Base-by-base conservation (phyloP, 495 filamentous ascomycete species). In the Xanthoparmelia taractica region DNA sequence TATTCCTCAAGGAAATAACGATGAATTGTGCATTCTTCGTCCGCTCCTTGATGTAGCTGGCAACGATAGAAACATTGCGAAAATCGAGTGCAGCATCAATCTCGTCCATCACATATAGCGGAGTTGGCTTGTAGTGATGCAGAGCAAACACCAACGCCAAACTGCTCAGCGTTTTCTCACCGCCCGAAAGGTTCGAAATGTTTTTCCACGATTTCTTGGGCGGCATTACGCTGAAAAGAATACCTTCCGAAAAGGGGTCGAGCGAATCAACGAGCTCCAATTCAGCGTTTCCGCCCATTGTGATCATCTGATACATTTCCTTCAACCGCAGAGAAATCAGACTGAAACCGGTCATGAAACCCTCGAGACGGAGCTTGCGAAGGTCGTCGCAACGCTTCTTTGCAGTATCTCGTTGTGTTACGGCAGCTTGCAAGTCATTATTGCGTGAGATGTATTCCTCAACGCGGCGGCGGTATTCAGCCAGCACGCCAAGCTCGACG, bases 261-360 rank as follows among this genome's bases (percentile, higher is more conserved):
- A 98, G 78, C 2, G 85, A 90, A 74, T 98, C 94, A 27, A 98
- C 94, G 34, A 98, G 85, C 73, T 98, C 94, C 18, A 98, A 80
- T 78, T 97, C 95, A 11, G 94, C 94, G 69, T 98, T 98, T 48
- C 94, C 94, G 65, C 94, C 94, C 94, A 98, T 98, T 34, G 94
- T 98, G 75, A 98, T 98, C 94, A 98, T 97, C 75, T 97, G 94
- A 77, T 98, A 98, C 94, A 98, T 98, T 74, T 98, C 94, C 78
- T 98, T 98, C 60, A 98, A 79, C 3, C 93, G 87, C 27, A 96
- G 78, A n/a, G 92, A 96, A 72, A 98, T 98, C 60, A 82, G 87
- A 72, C 86, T 87, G 77, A 97, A 97, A 33, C 95, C 94, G 75
- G 93, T 91, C 93, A 97, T 97, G 82, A 98, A 98, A 57, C 94